Evolutionary conservation across 2,329 filamentous ascomycete genomes (phyloP).

Genomic region (Penicillium sclerotiorum): DNA sequence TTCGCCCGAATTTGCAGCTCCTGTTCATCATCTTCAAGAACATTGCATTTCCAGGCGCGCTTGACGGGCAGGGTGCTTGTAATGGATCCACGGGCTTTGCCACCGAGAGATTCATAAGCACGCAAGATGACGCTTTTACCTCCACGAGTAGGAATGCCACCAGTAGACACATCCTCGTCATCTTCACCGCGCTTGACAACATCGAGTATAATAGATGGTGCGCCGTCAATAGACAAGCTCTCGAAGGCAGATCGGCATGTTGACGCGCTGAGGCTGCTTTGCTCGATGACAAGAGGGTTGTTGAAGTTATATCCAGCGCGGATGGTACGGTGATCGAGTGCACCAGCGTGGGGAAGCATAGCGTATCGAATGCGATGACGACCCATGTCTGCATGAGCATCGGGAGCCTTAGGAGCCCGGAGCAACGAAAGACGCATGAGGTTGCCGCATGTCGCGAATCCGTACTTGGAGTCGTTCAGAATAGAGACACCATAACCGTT

Average conservation of each 20-base stretch:
- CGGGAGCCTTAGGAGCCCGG: slow-evolving; percentile 86
- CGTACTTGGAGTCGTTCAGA: slow-evolving; percentile 94
- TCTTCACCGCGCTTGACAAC: slow-evolving; percentile 92
- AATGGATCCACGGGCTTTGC: slow-evolving; percentile 72
- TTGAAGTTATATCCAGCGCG: slow-evolving; percentile 90
- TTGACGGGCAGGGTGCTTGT: slow-evolving; percentile 69
- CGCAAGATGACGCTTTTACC: slow-evolving; percentile 81
- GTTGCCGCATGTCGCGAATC: slow-evolving; percentile 86
- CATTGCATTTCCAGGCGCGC: slow-evolving; percentile 78
- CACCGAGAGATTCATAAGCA: slow-evolving; percentile 86
- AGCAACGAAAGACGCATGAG: slow-evolving; percentile 87
- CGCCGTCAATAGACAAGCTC: slow-evolving; percentile 69
- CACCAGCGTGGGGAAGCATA: slow-evolving; percentile 79
- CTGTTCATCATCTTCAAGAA: slow-evolving; percentile 84
- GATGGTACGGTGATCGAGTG: slow-evolving; percentile 72
- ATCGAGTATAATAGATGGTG: slow-evolving; percentile 75
- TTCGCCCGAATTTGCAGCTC: slow-evolving; percentile 59
- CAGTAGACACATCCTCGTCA: slow-evolving; percentile 67
- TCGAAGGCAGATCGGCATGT: slow-evolving; percentile 36
- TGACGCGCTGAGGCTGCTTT: slow-evolving; percentile 24
- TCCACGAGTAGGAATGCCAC: slow-evolving; percentile 64
- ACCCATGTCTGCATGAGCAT: slow-evolving; percentile 93
- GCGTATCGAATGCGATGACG: slow-evolving; percentile 85
- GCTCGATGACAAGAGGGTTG: slow-evolving; percentile 68
- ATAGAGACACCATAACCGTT: slow-evolving; percentile 87